Conservation (phyloP, 1,284 basidiomycete genomes). For the Leucoagaricus sp. region DNA sequence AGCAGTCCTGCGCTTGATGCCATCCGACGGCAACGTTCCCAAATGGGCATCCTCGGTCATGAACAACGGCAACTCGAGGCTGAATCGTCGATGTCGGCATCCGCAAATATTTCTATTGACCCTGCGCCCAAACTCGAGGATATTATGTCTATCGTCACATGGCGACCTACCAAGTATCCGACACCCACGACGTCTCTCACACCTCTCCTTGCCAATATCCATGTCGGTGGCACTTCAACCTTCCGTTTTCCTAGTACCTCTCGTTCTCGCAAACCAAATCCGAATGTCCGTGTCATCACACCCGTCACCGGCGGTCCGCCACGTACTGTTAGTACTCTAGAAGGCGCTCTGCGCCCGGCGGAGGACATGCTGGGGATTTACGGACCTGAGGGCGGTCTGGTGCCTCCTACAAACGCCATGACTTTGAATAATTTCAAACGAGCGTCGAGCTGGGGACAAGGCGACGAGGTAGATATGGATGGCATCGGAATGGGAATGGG, state of each 20-base stretch:
- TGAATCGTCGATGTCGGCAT: background rate
- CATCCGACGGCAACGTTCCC: constrained; percentile 7
- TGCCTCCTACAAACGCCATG: constrained; percentile 30
- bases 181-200: constrained; percentile 10
- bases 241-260: background rate
- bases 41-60: constrained; percentile 10
- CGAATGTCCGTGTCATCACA: background rate
- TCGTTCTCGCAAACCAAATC: background rate
- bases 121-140: constrained; percentile 9
- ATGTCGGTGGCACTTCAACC: constrained; percentile 5
- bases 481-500: background rate
- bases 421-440: constrained; percentile 34
- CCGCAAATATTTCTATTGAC: background rate
- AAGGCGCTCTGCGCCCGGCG: constrained; percentile 5
- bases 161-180: constrained; percentile 14
- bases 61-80: background rate
- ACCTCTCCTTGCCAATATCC: constrained; percentile 9
- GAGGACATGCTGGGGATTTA: constrained; percentile 18
- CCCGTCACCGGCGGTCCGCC: background rate
- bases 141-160: constrained; percentile 11
- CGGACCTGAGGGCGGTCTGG: constrained; percentile 20
- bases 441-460: constrained; percentile 65
- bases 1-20: constrained; percentile 10
- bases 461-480: constrained; percentile 30
- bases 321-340: constrained; percentile 3